Base-by-base conservation (phyloP, 176 grass and related monocot genomes). In the Poa annua region DNA sequence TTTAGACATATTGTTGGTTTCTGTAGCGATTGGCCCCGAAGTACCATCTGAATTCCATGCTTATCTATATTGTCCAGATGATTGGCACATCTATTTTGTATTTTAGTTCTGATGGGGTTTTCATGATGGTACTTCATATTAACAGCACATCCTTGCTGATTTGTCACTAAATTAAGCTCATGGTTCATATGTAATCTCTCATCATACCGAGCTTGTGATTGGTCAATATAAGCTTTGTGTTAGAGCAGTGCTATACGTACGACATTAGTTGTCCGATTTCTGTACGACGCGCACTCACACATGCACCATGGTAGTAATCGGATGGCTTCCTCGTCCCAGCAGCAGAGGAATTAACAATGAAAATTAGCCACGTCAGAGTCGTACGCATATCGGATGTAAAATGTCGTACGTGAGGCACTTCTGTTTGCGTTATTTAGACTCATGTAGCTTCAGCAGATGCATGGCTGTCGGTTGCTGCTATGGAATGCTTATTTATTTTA, bases 1-100 rank as follows among this genome's bases (percentile, higher is more conserved):
- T 86, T n/a, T 53, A 44, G 78, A 67, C 70, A 66, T 49, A 26
- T 25, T 75, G 59, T 66, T 87, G 78, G 61, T 66, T 85, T 48
- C 78, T 68, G 17, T 80, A 86, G 42, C 22, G 29, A 65, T 53
- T 76, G 35, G 39, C 47, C 17, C 38, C 45, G 19, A 59, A 85
- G 56, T 69, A 66, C 21, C 32, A 34, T 53, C 5, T 42, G 21
- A 49, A 77, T 77, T 77, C 15, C 48, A 67, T 77, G 47, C n/a
- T 53, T 84, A 74, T 77, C 82, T 77, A 77, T 76, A 56, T 77
- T 66, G 59, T 60, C 38, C 82, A 66, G 45, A 83, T 50, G 56
- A 74, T 63, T 76, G 81, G 0, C 71, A 66, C 32, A 76, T 84
- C 32, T 84, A 29, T 75, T 75, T 84, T 84, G 81, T 84, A 76